Evolutionary conservation across 257 asterid species (phyloP).

Genomic region (Coffea canephora): DNA sequence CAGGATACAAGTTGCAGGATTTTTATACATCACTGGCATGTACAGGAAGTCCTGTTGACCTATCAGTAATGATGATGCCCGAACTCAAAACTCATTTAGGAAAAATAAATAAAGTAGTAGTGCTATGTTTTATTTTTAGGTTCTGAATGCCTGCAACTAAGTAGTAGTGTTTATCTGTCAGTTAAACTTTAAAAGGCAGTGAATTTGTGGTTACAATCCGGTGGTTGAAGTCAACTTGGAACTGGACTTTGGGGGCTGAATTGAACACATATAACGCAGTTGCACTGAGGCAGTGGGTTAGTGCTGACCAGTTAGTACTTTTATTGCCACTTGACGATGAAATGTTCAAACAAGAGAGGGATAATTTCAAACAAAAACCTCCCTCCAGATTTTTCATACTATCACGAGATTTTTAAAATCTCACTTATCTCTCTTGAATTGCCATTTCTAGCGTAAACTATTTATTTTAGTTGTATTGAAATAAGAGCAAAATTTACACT

Average conservation of each 20-base stretch:
- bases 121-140: no score
- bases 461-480: no score
- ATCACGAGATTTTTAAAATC: no score
- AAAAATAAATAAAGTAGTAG: no score
- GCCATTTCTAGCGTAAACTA: no score
- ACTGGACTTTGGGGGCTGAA: neutral
- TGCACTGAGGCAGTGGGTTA: neutral
- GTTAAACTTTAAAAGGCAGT: neutral
- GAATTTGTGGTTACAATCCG: neutral
- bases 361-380: no score
- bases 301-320: no score
- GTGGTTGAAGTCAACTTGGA: neutral
- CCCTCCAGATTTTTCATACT: no score
- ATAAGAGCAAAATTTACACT: no score
- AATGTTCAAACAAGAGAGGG: no score
- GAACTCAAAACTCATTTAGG: neutral
- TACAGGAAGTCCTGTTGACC: neutral
- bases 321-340: no score
- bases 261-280: neutral
- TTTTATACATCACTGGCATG: neutral
- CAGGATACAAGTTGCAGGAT: neutral
- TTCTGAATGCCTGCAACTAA: neutral
- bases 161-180: neutral
- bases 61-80: neutral
- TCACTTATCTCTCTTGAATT: no score